Conservation (phyloP, 2,329 filamentous ascomycete genomes). For the Rutstroemia sydowiana region DNA sequence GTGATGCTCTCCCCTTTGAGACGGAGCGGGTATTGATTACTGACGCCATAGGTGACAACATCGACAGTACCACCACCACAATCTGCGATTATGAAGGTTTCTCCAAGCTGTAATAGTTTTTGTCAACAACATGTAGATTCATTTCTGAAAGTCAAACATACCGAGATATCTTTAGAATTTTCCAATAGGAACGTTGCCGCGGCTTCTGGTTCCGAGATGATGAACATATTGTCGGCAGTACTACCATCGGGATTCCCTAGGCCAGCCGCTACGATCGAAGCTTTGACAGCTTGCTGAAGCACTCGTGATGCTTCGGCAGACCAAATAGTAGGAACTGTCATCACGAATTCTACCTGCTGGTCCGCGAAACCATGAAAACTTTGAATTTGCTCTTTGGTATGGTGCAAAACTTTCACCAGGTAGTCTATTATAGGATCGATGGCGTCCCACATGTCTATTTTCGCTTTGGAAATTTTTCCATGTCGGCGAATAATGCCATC, state of each 20-base stretch:
- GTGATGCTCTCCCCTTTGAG: constrained; percentile 11
- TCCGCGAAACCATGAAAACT: constrained; percentile 3
- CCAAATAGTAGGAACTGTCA: constrained; percentile 13
- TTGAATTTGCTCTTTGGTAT: constrained; percentile 15
- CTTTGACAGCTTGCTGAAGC: constrained; percentile 10
- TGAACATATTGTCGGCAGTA: constrained; percentile 26
- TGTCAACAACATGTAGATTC: neutral
- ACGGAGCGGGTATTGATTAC: constrained; percentile 21
- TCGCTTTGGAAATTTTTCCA: neutral
- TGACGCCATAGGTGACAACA: constrained; percentile 24
- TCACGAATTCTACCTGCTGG: constrained; percentile 5
- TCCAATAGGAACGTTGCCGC: constrained; percentile 25
- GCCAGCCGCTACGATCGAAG: constrained; percentile 5
- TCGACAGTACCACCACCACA: constrained; percentile 28
- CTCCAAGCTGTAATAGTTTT: constrained; percentile 8
- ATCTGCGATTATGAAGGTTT: constrained; percentile 21
- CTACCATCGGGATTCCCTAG: constrained; percentile 11
- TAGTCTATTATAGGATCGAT: constrained; percentile 17
- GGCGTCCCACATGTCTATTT: constrained; percentile 9
- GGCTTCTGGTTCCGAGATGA: constrained; percentile 28
- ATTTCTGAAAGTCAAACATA: neutral
- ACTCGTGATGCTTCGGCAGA: constrained; percentile 9
- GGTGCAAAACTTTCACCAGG: constrained; percentile 11
- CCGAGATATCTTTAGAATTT: constrained; percentile 12
- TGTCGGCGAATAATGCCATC: constrained; percentile 13